These are phyloP conservation scores for Aspergillus brunneoviolaceus DNA, from an alignment of 2,329 filamentous ascomycete genomes.

Conservation along the genomic window DNA sequence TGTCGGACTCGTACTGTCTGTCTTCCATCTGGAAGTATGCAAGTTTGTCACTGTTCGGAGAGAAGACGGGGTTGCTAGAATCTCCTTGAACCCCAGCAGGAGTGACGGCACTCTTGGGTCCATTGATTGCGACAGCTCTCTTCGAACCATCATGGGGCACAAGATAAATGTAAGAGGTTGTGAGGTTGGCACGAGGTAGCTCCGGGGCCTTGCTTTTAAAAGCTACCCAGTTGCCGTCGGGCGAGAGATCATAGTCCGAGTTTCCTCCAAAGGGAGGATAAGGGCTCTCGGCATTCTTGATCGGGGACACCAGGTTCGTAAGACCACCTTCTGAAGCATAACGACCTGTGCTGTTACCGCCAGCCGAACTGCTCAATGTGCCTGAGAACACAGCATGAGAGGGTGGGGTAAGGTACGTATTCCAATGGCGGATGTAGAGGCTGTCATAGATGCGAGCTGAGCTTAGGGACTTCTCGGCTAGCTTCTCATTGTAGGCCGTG, in stretches of 20 bases:
- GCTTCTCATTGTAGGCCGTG: constrained; percentile 64
- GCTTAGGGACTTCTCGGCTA: constrained; percentile 59
- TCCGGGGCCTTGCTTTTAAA: constrained; percentile 47
- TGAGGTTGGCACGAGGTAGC: constrained; percentile 57
- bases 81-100: constrained; percentile 58
- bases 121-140: constrained; percentile 49
- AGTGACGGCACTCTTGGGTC: constrained; percentile 29
- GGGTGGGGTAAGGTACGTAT: constrained; percentile 69
- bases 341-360: constrained; percentile 36
- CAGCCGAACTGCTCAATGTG: constrained; percentile 46
- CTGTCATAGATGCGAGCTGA: constrained; percentile 70
- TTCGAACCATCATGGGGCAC: constrained; percentile 64
- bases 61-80: constrained; percentile 68
- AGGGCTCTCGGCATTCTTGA: constrained; percentile 47
- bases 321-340: constrained; percentile 57
- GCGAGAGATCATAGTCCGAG: constrained; percentile 70
- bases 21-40: constrained; percentile 78
- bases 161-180: constrained; percentile 79
- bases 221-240: constrained; percentile 41
- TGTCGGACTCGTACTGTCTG: constrained; percentile 78
- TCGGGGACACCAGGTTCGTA: constrained; percentile 40
- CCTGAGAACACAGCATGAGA: constrained; percentile 73
- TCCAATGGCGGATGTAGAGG: constrained; percentile 81
- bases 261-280: constrained; percentile 70
- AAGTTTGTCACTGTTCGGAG: constrained; percentile 66